Percentiles rank a stretch among this genome's conserved stretches.
Evolutionary conservation across 2,329 filamentous ascomycete genomes (phyloP).

Genomic region (Fusarium gaditjirri): DNA sequence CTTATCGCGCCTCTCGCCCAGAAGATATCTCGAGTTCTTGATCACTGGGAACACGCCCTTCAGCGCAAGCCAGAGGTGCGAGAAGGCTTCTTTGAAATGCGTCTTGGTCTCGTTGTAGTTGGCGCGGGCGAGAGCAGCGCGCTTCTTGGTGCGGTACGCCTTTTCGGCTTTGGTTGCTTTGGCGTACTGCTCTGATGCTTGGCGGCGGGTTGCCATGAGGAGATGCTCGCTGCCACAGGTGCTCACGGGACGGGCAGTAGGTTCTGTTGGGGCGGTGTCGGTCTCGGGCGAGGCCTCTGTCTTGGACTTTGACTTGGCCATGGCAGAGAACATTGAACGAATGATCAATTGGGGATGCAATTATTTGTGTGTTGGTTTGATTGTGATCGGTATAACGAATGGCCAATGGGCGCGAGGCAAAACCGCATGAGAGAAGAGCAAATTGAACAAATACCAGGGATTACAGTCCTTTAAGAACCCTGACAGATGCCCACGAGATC

Average conservation of each 20-base stretch:
- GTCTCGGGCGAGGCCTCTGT: not conserved
- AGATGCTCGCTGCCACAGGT: constrained; percentile 6
- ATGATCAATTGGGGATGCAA: accelerated
- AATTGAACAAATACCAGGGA: not conserved
- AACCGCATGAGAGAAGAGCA: not conserved
- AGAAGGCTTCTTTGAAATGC: not conserved
- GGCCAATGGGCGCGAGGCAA: not conserved
- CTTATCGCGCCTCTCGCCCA: not conserved
- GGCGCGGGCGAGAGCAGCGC: not conserved
- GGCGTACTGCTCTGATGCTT: constrained; percentile 12
- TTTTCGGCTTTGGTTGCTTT: constrained; percentile 18
- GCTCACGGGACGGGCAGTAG: not conserved
- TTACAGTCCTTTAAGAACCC: not conserved
- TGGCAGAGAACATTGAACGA: not conserved
- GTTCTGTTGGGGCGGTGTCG: not conserved
- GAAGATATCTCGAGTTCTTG: not conserved
- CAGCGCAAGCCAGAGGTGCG: not conserved
- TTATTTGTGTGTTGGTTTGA: not conserved
- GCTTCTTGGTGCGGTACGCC: constrained; percentile 15
- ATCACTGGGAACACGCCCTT: not conserved
- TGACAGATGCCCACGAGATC: too few relatives aligned
- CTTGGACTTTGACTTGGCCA: not conserved
- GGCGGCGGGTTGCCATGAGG: not conserved
- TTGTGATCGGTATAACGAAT: not conserved
- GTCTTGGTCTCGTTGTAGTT: constrained; percentile 15